Percentiles rank a stretch among this genome's conserved stretches.
Conservation (phyloP, 2,329 filamentous ascomycete genomes). For the Madurella fahalii region DNA sequence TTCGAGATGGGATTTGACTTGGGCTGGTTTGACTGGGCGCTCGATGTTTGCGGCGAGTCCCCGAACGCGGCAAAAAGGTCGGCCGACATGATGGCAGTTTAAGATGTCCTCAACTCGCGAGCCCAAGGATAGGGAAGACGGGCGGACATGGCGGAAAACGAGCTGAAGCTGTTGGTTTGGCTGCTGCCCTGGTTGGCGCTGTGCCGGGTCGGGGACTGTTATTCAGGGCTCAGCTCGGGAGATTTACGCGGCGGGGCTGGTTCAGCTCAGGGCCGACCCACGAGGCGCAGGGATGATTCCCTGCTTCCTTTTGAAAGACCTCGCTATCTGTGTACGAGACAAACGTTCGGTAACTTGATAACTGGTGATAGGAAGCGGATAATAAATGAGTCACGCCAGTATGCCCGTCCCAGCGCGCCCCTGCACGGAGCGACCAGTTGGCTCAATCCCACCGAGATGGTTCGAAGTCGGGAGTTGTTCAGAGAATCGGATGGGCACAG, state of each 20-base stretch:
- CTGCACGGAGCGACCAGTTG: no score
- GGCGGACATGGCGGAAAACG: constrained; percentile 1
- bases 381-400: no score
- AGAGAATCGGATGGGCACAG: constrained; percentile 13
- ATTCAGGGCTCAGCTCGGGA: neutral
- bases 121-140: neutral
- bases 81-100: constrained; percentile 50
- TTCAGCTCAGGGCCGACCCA: no score
- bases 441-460: neutral
- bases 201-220: no score
- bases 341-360: no score
- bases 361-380: no score
- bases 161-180: neutral
- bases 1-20: constrained; percentile 6
- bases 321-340: no score
- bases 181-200: no score
- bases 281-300: no score
- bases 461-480: neutral
- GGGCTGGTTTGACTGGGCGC: constrained; percentile 26
- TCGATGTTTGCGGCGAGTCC: constrained; percentile 39
- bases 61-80: constrained; percentile 64
- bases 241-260: constrained; percentile 6
- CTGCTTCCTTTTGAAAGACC: no score
- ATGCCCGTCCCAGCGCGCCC: no score
- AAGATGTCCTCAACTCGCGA: neutral